A percentile compares a stretch with the other conserved stretches of the same genome.
Conservation (phyloP, 2,329 filamentous ascomycete species). For the Fusarium nurragi region DNA sequence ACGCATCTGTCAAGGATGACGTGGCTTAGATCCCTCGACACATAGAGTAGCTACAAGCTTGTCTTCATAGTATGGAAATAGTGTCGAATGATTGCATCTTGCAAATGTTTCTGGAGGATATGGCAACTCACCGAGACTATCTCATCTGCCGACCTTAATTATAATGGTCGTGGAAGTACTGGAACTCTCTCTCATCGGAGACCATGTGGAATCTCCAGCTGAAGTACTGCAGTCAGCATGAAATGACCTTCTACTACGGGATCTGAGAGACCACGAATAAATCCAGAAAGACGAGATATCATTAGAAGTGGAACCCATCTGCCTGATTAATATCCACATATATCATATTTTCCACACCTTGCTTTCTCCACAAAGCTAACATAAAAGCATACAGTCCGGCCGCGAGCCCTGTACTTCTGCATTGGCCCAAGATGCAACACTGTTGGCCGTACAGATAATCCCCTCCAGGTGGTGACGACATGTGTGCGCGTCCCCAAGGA, state of each 20-base stretch:
- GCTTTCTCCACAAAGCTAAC: too few relatives aligned
- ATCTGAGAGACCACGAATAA: too few relatives aligned
- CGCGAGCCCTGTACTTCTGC: neutral
- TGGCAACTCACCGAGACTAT: constrained; percentile 14
- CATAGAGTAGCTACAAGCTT: constrained; percentile 6
- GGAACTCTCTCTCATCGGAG: neutral
- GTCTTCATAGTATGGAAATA: neutral
- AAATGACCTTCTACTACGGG: too few relatives aligned
- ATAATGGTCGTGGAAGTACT: neutral
- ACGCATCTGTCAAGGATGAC: constrained; percentile 16
- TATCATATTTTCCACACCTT: too few relatives aligned
- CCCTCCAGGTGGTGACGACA: neutral
- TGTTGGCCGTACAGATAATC: neutral
- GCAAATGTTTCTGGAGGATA: constrained; percentile 12
- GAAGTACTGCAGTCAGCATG: too few relatives aligned
- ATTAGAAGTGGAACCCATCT: too few relatives aligned
- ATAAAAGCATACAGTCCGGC: neutral
- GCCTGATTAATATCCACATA: too few relatives aligned
- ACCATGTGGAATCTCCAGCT: neutral
- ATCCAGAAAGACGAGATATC: too few relatives aligned
- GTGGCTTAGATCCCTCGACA: constrained; percentile 8
- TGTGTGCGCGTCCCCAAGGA: neutral
- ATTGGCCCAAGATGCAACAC: too few relatives aligned
- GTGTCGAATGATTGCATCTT: constrained; percentile 6
- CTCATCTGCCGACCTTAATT: neutral